Evolutionary conservation across 1,139 yeast genomes (phyloP), one percentile per base, ranked within the genome.

Genomic region (Blastobotrys apis): DNA sequence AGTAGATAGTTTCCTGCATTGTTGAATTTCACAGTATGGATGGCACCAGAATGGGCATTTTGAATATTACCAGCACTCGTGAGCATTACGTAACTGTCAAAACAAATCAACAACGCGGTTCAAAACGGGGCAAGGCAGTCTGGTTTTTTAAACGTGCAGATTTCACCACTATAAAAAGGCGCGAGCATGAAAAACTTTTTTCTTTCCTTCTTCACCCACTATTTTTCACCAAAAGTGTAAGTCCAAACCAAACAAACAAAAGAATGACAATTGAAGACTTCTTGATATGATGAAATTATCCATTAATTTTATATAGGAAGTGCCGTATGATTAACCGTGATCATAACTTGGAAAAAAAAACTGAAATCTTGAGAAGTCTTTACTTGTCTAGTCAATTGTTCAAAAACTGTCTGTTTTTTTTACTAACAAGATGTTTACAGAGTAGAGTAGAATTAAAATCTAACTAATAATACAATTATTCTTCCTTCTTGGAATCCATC

Each of bases 1-100:
- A 65, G 52, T 12, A 60, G 37, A 43, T 65, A 64, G 17, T 51
- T 53, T 3, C 66, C 67, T 4, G 59, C 53, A 17, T 55, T 41
- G 47, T 60, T 62, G 45, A 54, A 62, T 23, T 48, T 41, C 31
- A 65, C 54, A 12, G 60, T 60, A 41, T 62, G 62, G 20, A 65
- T 52, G 1, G 64, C 55, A 5, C 62, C 63, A 16, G 51, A 22
- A 41, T 59, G 63, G 12, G 58, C 57, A 8, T 42, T 23, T 12
- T 23, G 30, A 9, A 38, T 37, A 22, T 23, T 25, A 4, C 43
- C 35, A 17, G 12, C 25, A 22, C 32, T 29, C 35, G 6, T 23
- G 6, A 10, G 26, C 6, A 10, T 10, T 6, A 10, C 10, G 10
- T 23, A 23, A 23, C 6, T 23, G 6, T 6, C 26, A 6, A 6